phyloP scores from a whole-genome alignment of 2,329 filamentous ascomycete genomes.

The Penicillium sp. region DNA sequence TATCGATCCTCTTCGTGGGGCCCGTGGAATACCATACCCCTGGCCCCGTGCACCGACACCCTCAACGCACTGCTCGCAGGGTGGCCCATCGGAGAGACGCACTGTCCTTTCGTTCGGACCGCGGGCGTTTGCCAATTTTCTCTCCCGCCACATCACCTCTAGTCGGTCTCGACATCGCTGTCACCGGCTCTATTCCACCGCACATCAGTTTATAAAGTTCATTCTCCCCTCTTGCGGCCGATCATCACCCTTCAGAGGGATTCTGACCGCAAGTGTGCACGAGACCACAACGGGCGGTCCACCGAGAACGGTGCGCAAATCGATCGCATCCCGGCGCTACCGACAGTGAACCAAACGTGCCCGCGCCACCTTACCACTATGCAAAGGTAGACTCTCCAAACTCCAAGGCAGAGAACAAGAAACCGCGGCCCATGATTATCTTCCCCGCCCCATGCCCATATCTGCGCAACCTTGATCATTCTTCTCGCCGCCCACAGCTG shows the following conservation, averaged over 20 bases:
- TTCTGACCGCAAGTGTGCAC: conserved; percentile 1
- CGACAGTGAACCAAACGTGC: not conserved
- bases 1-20: conserved; percentile 4
- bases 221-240: not conserved
- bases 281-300: not conserved
- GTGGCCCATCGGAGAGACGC: conserved; percentile 3
- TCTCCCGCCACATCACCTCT: too few relatives aligned
- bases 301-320: not conserved
- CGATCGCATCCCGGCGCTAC: conserved; percentile 18
- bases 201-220: not conserved
- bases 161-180: not conserved
- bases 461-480: conserved; percentile 14
- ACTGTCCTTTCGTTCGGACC: conserved; percentile 4
- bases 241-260: too few relatives aligned
- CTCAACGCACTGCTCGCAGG: conserved; percentile 4
- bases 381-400: conserved; percentile 26
- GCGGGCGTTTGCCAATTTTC: conserved; percentile 5
- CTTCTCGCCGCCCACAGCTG: conserved; percentile 8
- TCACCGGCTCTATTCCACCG: too few relatives aligned
- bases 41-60: not conserved
- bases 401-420: not conserved
- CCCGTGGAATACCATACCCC: not conserved
- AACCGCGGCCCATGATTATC: conserved; percentile 22
- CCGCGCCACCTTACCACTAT: conserved; percentile 26
- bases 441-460: conserved; percentile 13